Evolutionary conservation across 345 rosid genomes (phyloP), one percentile per base, ranked within the genome.

Genomic region (Toxicodendron radicans): DNA sequence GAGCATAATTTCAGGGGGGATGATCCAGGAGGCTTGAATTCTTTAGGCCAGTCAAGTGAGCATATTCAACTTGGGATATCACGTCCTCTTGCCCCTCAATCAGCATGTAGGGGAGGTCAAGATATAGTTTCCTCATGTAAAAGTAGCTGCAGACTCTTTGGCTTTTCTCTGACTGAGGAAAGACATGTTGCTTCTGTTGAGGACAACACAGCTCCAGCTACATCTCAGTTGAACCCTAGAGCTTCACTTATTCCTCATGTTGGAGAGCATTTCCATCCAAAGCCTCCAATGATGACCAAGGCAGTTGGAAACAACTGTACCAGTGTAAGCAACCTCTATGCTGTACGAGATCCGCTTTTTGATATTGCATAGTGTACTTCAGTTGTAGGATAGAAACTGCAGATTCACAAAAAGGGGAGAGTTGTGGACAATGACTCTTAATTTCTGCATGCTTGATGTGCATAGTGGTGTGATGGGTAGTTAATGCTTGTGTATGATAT

Each of bases 101-200:
- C 87, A 58, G 16, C 81, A 53, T 56, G 75, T 38, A 65, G 83
- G 56, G 69, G 73, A 32, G 43, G 73, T 24, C 87, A 82, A 76
- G 87, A 89, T 68, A 30, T 87, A 69, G 83, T 73, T 33, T 66
- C 90, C 43, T 79, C 91, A 0, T 85, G 90, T 68, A 88, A 87
- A 81, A 87, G 88, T 73, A 88, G 96, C 75, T 95, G 99, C 84
- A 87, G 97, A 76, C 93, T 95, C 72, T 95, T 95, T 73, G 99
- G 99, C 51, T 92, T 95, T 85, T 93, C 91, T 1, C 71, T 95
- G 81, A 93, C 89, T 0, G 96, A 93, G 61, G 96, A 87, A 75
- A 75, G 81, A 32, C 83, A 76, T 75, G 76, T 71, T 46, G 33
- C 85, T 0, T 59, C 71, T 41, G 76, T 75, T 45, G 82, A 86